A percentile compares a stretch with the other conserved stretches of the same genome.
Evolutionary conservation across 2,329 filamentous ascomycete genomes (phyloP).

Genomic region (Hirsutella rhossiliensis): DNA sequence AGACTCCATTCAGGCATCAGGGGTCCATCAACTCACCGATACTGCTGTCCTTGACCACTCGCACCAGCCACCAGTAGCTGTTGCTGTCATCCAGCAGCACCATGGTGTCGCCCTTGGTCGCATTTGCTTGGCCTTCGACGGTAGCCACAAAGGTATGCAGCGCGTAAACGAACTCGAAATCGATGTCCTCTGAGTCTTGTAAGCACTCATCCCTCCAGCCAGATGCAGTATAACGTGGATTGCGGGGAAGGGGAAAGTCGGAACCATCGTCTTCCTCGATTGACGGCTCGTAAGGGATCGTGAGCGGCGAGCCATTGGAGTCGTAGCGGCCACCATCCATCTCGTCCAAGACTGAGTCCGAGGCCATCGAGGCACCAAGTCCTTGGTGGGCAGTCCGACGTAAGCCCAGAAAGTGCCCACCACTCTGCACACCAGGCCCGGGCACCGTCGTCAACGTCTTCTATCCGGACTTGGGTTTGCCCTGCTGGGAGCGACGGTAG

Average conservation of each 20-base stretch:
- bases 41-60: slow-evolving; percentile 94
- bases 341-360: neutral
- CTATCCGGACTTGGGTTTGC: slow-evolving; percentile 1
- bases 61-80: slow-evolving; percentile 98
- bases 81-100: slow-evolving; percentile 96
- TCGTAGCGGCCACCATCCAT: slow-evolving; percentile 6
- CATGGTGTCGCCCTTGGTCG: slow-evolving; percentile 98
- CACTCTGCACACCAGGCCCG: neutral
- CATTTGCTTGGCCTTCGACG: slow-evolving; percentile 95
- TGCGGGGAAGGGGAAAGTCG: slow-evolving; percentile 40
- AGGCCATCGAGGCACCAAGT: neutral
- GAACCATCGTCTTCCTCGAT: slow-evolving; percentile 48
- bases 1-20: neutral
- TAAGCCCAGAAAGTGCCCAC: neutral
- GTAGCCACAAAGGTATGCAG: slow-evolving; percentile 96
- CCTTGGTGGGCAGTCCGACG: neutral
- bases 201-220: slow-evolving; percentile 74
- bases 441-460: neutral
- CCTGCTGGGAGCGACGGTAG: neutral
- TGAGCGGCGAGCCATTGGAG: slow-evolving; percentile 20
- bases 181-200: slow-evolving; percentile 93
- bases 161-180: slow-evolving; percentile 99
- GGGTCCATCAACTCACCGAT: slow-evolving; percentile 44
- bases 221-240: slow-evolving; percentile 55
- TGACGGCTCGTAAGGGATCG: slow-evolving; percentile 32